Conservation (phyloP, 2,329 filamentous ascomycete genomes). For the Sclerotinia borealis region DNA sequence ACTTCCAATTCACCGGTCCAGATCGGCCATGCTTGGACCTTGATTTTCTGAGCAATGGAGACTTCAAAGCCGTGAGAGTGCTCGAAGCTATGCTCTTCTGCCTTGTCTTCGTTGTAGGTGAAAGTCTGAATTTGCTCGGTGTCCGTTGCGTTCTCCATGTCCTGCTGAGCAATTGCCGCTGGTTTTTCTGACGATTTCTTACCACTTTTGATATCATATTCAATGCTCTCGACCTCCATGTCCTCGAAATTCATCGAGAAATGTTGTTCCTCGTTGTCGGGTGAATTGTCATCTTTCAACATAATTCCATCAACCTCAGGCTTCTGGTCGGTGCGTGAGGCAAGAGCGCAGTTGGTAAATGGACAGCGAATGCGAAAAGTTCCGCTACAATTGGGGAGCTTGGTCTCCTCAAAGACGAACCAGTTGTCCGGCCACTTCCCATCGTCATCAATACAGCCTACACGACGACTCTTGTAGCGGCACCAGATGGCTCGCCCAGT, state of each 20-base stretch:
- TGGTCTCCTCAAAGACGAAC: background rate
- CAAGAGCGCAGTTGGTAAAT: background rate
- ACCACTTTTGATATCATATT: background rate
- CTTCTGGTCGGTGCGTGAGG: background rate
- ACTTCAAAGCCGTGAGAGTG: background rate
- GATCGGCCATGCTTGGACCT: background rate
- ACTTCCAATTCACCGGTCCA: background rate
- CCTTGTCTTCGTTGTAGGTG: background rate
- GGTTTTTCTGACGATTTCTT: background rate
- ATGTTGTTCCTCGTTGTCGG: background rate
- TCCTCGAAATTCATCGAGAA: background rate
- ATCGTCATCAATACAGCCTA: background rate
- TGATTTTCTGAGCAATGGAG: background rate
- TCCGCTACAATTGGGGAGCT: background rate
- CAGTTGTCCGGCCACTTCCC: background rate
- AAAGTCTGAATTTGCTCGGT: constrained; percentile 1
- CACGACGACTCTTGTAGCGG: background rate
- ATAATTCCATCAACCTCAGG: background rate
- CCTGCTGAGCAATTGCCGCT: background rate
- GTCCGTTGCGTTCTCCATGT: background rate
- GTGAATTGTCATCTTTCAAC: background rate
- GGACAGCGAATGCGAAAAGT: background rate
- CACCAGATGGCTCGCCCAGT: background rate
- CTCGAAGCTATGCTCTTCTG: background rate
- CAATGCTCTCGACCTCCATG: background rate